Evolutionary conservation across 805 yeast species (phyloP).

Genomic region (Novakomyces olei): DNA sequence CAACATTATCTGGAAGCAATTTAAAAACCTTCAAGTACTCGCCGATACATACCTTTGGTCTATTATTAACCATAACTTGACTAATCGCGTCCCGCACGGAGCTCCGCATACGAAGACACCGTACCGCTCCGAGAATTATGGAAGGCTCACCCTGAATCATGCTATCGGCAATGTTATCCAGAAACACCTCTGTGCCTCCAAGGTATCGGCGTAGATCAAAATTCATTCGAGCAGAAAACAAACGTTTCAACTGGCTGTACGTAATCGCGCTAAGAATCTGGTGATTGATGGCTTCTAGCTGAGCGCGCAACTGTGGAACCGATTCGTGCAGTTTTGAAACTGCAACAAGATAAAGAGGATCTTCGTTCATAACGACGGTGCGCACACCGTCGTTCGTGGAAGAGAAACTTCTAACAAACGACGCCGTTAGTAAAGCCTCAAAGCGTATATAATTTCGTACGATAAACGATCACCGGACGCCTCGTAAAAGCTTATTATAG

Average conservation of each 20-base stretch:
- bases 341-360: conserved; percentile 56
- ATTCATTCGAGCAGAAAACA: conserved; percentile 32
- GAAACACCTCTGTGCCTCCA: conserved; percentile 42
- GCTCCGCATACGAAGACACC: too few relatives aligned
- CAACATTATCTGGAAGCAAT: too few relatives aligned
- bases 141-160: too few relatives aligned
- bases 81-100: too few relatives aligned
- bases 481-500: conserved; percentile 49
- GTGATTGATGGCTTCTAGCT: conserved; percentile 49
- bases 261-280: conserved; percentile 65
- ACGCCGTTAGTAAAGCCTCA: conserved; percentile 26
- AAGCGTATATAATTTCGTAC: too few relatives aligned
- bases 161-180: conserved; percentile 39
- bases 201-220: conserved; percentile 60
- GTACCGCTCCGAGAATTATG: too few relatives aligned
- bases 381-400: too few relatives aligned
- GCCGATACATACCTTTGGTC: too few relatives aligned
- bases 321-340: conserved; percentile 21
- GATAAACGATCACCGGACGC: conserved; percentile 12
- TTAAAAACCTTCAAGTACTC: too few relatives aligned
- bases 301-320: conserved; percentile 26
- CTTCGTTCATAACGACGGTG: conserved; percentile 36
- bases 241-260: neutral
- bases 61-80: too few relatives aligned
- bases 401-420: too few relatives aligned